Evolutionary conservation across 2,329 filamentous ascomycete genomes (phyloP).

Genomic region (Colletotrichum phormii): DNA sequence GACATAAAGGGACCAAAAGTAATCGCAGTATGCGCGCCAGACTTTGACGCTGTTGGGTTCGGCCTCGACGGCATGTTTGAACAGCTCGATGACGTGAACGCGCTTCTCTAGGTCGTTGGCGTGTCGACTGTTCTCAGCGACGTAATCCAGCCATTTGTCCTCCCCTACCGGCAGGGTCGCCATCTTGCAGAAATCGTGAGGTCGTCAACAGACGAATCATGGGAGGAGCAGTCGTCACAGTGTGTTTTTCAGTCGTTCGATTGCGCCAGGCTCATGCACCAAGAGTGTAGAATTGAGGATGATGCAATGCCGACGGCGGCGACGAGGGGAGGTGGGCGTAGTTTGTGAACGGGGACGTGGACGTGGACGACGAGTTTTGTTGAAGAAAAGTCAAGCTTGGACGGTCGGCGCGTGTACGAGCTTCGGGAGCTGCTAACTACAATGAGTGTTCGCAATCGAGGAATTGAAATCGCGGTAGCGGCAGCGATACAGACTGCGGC

Average conservation of each 20-base stretch:
- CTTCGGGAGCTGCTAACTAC: background rate
- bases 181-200: slow-evolving; percentile 49
- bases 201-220: slow-evolving; percentile 36
- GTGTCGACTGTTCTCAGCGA: slow-evolving; percentile 76
- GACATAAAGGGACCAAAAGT: slow-evolving; percentile 77
- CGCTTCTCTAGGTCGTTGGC: slow-evolving; percentile 74
- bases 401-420: slow-evolving; percentile 11
- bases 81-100: slow-evolving; percentile 77
- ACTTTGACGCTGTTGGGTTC: slow-evolving; percentile 80
- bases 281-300: background rate
- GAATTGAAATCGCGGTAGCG: background rate
- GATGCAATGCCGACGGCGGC: background rate
- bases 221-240: slow-evolving; percentile 12
- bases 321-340: background rate
- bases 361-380: slow-evolving; percentile 12
- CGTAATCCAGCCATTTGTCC: slow-evolving; percentile 80
- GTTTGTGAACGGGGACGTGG: background rate
- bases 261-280: background rate
- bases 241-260: background rate
- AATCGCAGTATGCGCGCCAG: slow-evolving; percentile 84
- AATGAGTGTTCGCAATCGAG: background rate
- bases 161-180: slow-evolving; percentile 74
- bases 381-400: slow-evolving; percentile 24
- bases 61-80: slow-evolving; percentile 75
- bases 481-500: background rate